A percentile compares a stretch with the other conserved stretches of the same genome.
Evolutionary conservation across 345 rosid genomes (phyloP).

Genomic region (Populus davidiana): DNA sequence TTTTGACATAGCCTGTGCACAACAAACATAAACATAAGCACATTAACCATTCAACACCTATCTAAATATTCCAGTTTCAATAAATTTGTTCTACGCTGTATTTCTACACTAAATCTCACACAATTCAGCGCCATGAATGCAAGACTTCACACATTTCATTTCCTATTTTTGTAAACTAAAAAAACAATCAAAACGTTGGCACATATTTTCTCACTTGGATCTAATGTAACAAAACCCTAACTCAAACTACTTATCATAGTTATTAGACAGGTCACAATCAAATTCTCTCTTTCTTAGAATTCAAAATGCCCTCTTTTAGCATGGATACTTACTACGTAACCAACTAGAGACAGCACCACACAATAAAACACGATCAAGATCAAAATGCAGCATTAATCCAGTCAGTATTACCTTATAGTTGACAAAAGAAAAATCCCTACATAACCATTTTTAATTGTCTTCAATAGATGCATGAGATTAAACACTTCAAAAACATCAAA

Average conservation of each 20-base stretch:
- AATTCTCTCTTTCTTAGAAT: not conserved
- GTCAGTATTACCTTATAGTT: not conserved
- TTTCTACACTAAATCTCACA: not conserved
- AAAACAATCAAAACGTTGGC: too few relatives aligned
- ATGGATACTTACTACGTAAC: not conserved
- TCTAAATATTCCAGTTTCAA: not conserved
- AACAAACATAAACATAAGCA: not conserved
- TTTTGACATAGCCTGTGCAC: constrained; percentile 54
- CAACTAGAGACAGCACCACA: not conserved
- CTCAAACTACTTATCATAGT: not conserved
- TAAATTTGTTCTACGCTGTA: not conserved
- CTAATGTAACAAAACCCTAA: not conserved
- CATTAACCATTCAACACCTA: not conserved
- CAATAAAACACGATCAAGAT: not conserved
- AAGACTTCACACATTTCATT: not conserved
- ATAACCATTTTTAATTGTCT: not conserved
- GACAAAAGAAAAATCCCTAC: not conserved
- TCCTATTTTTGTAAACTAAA: not conserved
- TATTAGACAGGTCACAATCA: not conserved
- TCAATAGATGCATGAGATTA: not conserved
- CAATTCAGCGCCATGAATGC: not conserved
- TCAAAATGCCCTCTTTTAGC: not conserved
- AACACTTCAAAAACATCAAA: not conserved
- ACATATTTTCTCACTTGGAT: not conserved
- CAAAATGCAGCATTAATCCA: not conserved